Evolutionary conservation across 768 basidiomycete genomes (phyloP).

Genomic region (Boletus bicolor): DNA sequence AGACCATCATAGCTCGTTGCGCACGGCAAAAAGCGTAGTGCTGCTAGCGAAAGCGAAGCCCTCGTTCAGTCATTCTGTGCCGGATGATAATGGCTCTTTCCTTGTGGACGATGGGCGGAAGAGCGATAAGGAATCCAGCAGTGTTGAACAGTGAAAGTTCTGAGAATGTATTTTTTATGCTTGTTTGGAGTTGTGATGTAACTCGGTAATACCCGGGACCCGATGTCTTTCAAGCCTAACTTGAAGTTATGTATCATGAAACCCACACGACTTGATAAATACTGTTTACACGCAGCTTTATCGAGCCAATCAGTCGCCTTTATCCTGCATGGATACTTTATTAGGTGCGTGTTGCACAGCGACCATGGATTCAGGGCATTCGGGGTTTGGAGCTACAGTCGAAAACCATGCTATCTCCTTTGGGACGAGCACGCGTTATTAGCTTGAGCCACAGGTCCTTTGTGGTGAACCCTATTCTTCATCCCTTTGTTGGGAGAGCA

Average conservation of each 20-base stretch:
- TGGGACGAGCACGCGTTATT: background rate
- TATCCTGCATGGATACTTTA: background rate
- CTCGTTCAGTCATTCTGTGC: conserved; percentile 42
- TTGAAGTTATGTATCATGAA: too few species aligned
- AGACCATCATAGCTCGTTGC: conserved; percentile 56
- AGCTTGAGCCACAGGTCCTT: background rate
- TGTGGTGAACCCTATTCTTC: background rate
- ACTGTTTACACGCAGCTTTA: background rate
- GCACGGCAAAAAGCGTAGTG: conserved; percentile 47
- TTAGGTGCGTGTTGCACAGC: too few species aligned
- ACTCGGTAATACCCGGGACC: conserved; percentile 12
- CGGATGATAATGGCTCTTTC: conserved; percentile 31
- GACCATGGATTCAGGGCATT: too few species aligned
- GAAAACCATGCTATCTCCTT: conserved; percentile 1
- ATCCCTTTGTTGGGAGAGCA: background rate
- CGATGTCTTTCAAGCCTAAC: too few species aligned
- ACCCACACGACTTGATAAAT: too few species aligned
- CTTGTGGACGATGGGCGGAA: conserved; percentile 9
- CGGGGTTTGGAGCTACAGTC: background rate
- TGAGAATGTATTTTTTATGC: background rate
- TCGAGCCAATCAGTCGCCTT: background rate
- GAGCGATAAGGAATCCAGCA: conserved; percentile 34
- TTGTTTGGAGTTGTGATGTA: conserved; percentile 23
- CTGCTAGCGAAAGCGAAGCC: conserved; percentile 77
- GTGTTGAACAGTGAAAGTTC: background rate